Base-by-base conservation (phyloP, 192 early-diverging fungal species). In the Podila minutissima region DNA sequence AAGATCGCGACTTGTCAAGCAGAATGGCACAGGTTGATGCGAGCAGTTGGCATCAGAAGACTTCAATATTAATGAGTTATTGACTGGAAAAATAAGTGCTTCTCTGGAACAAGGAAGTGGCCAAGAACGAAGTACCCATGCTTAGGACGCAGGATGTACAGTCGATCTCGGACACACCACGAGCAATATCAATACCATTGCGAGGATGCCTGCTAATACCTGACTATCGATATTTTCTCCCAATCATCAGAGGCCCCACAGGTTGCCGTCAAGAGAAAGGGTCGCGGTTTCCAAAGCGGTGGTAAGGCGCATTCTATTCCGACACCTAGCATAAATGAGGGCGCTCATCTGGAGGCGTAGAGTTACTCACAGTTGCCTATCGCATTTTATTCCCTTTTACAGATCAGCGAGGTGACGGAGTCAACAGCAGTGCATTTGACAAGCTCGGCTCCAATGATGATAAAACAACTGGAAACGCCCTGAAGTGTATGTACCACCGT, bases 201-300 rank as follows among this genome's bases (percentile, higher is more conserved):
- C 41, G 41, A 46, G 41, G 11, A 46, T 46, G 13, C 41, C 20
- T 9, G 61, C 61, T 31, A 35, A 62, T 37, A 32, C 13, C 9
- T 46, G 19, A 38, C 41, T 22, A 70, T 49, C 59, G 3, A 22
- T 57, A 10, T 53, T 46, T 46, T 7, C 49, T 22, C 7, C 31
- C 31, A 6, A 28, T 8, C 32, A 46, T 49, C 74, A 82, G 84
- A 85, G 10, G 61, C 68, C 28, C 69, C 66, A 61, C 67, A 76
- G n/a, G 28, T 60, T 15, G 48, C 67, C 13, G 37, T 84, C 68
- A 85, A 82, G 57, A 76, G 84, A 53, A 85, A 85, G 49, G 84
- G 84, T 15, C 84, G 84, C 41, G 84, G 84, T 46, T 85, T 85
- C 59, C 72, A 69, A 53, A 83, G 73, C 35, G 79, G 76, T 68